Percentiles rank a stretch among this genome's conserved stretches.
phyloP scores from a whole-genome alignment of 2,329 filamentous ascomycete species.

The Claviceps spartinae region DNA sequence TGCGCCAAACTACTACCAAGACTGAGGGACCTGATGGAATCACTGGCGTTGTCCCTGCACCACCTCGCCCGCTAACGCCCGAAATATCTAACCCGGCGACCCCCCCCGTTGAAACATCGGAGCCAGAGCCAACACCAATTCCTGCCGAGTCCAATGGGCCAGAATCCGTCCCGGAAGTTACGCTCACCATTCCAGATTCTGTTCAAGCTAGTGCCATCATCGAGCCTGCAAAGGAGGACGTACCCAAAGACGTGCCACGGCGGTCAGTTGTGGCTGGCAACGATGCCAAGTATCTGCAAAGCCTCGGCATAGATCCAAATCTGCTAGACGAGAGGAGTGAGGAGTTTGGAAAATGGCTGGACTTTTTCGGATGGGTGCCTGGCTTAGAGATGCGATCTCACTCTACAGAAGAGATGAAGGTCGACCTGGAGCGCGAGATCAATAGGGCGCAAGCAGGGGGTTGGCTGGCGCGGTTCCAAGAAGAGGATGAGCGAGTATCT shows the following conservation, averaged over 20 bases:
- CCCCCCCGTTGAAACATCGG: not conserved
- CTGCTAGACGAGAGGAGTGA: conserved; percentile 64
- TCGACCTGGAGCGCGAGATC: conserved; percentile 74
- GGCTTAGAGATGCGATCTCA: conserved; percentile 61
- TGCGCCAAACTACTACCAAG: conserved; percentile 49
- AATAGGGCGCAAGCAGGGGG: conserved; percentile 84
- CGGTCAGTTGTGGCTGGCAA: conserved; percentile 56
- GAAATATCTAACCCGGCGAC: conserved; percentile 16
- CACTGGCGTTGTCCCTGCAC: conserved; percentile 73
- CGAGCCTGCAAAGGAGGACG: conserved; percentile 16
- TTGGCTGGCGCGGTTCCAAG: conserved; percentile 72
- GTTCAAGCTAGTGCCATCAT: conserved; percentile 25
- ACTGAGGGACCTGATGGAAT: conserved; percentile 73
- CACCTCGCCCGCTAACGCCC: conserved; percentile 33
- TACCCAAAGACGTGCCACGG: conserved; percentile 34
- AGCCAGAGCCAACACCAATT: not conserved
- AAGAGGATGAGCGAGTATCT: conserved; percentile 81
- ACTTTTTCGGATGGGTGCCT: conserved; percentile 78
- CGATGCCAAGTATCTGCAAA: conserved; percentile 64
- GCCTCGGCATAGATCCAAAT: conserved; percentile 61
- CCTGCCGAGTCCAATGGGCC: not conserved
- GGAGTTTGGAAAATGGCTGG: conserved; percentile 71
- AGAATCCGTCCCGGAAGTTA: conserved; percentile 38
- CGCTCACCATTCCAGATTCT: conserved; percentile 37
- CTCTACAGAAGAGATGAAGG: conserved; percentile 67